Percentiles rank a stretch among this genome's conserved stretches.
These are phyloP conservation scores for Nakazawaea sp. DNA, from an alignment of 805 yeast species.

Conservation along the genomic window DNA sequence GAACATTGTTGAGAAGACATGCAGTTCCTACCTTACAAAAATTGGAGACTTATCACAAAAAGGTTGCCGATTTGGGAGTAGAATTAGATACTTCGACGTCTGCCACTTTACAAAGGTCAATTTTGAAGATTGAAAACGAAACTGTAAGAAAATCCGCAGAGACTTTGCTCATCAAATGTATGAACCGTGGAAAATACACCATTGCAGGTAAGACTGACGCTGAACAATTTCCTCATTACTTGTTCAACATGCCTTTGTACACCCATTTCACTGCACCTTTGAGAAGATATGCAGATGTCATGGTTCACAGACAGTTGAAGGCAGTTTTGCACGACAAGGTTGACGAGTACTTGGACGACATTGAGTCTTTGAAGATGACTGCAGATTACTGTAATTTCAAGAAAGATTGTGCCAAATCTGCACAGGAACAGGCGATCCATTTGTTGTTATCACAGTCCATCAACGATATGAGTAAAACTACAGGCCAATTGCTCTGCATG, in stretches of 20 bases:
- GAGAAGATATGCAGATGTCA: slow-evolving; percentile 84
- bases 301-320: slow-evolving; percentile 90
- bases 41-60: slow-evolving; percentile 70
- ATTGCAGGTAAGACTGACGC: slow-evolving; percentile 85
- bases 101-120: slow-evolving; percentile 63
- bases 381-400: slow-evolving; percentile 94
- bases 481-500: slow-evolving; percentile 79
- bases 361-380: slow-evolving; percentile 68
- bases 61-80: slow-evolving; percentile 59
- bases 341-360: slow-evolving; percentile 41
- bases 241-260: slow-evolving; percentile 76
- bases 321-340: slow-evolving; percentile 38
- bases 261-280: slow-evolving; percentile 93
- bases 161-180: slow-evolving; percentile 69
- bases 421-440: slow-evolving; percentile 94
- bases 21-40: slow-evolving; percentile 77
- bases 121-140: slow-evolving; percentile 56
- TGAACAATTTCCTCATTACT: slow-evolving; percentile 71
- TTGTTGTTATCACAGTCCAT: slow-evolving; percentile 77
- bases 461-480: slow-evolving; percentile 58
- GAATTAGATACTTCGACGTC: slow-evolving; percentile 70
- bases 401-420: slow-evolving; percentile 87
- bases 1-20: slow-evolving; percentile 82
- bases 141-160: slow-evolving; percentile 68
- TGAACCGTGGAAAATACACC: slow-evolving; percentile 81